A percentile compares a stretch with the other conserved stretches of the same genome.
Conservation (phyloP, 2,329 filamentous ascomycete species). For the Rutstroemia sp. region DNA sequence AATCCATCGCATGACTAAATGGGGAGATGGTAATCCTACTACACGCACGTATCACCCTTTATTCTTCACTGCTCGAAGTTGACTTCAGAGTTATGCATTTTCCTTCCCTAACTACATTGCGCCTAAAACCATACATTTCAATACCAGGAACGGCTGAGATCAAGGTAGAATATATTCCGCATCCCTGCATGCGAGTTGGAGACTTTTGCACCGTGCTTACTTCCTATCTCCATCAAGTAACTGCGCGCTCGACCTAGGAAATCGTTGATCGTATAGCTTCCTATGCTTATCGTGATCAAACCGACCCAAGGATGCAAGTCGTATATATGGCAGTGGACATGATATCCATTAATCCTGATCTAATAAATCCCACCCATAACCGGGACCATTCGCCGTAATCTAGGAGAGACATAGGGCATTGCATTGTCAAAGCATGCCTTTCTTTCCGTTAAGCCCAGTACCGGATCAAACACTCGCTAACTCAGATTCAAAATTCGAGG, state of each 20-base stretch:
- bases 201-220: not conserved
- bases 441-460: slow-evolving; percentile 19
- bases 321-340: slow-evolving; percentile 12
- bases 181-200: not conserved
- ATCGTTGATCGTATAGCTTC: not conserved
- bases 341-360: slow-evolving; percentile 26
- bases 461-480: slow-evolving; percentile 21
- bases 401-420: slow-evolving; percentile 28
- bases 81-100: not conserved
- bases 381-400: slow-evolving; percentile 20
- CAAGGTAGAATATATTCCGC: not conserved
- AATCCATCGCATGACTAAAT: not conserved
- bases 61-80: not conserved
- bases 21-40: not conserved
- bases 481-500: slow-evolving; percentile 10
- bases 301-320: slow-evolving; percentile 4
- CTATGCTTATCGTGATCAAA: not conserved
- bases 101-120: not conserved
- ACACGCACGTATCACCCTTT: not conserved
- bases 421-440: slow-evolving; percentile 27
- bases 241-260: not conserved
- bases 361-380: slow-evolving; percentile 24
- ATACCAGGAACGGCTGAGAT: not conserved
- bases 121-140: not conserved
- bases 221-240: not conserved